Conservation (phyloP, 768 basidiomycete species). For the Leccinum obscurum region DNA sequence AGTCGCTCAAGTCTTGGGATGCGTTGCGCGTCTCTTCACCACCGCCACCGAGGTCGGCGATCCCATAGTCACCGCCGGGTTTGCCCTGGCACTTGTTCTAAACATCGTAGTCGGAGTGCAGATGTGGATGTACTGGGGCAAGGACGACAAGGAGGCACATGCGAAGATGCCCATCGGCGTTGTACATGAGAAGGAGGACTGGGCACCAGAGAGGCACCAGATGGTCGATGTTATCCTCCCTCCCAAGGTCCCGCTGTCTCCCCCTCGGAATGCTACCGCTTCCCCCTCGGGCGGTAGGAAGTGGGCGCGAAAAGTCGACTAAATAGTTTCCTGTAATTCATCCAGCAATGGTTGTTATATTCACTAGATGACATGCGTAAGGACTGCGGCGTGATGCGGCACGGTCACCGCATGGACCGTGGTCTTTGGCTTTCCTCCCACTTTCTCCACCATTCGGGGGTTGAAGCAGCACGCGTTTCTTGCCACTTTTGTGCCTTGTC, state of each 20-base stretch:
- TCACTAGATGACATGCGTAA: conserved; percentile 8
- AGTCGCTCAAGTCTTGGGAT: conserved; percentile 82
- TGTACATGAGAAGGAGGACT: conserved; percentile 31
- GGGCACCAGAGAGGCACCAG: conserved; percentile 25
- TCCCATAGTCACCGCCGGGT: conserved; percentile 75
- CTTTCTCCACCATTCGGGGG: conserved; percentile 33
- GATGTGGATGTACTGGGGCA: conserved; percentile 83
- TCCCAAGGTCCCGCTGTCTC: conserved; percentile 43
- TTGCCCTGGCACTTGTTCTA: conserved; percentile 75
- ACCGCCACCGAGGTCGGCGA: conserved; percentile 90
- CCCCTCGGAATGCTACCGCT: conserved; percentile 41
- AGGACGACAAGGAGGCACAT: conserved; percentile 38
- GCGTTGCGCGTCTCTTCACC: conserved; percentile 90
- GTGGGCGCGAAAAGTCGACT: conserved; percentile 78
- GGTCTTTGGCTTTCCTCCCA: conserved; percentile 28
- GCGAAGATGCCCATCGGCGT: conserved; percentile 20
- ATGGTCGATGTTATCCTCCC: conserved; percentile 46
- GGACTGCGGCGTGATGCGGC: neutral
- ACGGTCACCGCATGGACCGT: conserved; percentile 4
- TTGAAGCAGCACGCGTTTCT: conserved; percentile 22
- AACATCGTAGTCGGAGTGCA: conserved; percentile 85
- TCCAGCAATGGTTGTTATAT: conserved; percentile 17
- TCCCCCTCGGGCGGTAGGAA: conserved; percentile 53
- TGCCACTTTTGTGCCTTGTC: conserved; percentile 24
- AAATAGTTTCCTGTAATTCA: conserved; percentile 26